A percentile compares a stretch with the other conserved stretches of the same genome.
Evolutionary conservation across 306 rosid genomes (phyloP).

Genomic region (Vicia sativa): DNA sequence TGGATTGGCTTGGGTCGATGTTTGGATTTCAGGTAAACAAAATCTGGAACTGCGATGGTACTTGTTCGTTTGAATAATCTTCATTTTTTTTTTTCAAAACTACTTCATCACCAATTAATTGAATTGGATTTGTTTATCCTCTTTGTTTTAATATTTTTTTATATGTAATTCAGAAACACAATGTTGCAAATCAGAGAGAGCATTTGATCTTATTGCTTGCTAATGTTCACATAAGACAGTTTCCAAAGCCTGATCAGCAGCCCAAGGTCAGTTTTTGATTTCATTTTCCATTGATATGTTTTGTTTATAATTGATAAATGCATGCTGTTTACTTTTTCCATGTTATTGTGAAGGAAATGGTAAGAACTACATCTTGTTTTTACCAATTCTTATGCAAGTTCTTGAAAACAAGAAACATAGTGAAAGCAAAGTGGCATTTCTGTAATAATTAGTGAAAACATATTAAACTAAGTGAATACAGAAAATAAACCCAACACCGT

Average conservation of each 20-base stretch:
- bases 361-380: slow-evolving; percentile 5
- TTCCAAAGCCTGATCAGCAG: slow-evolving; percentile 97
- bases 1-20: slow-evolving; percentile 97
- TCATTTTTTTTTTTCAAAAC: not conserved
- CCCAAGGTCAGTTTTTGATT: slow-evolving; percentile 72
- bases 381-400: slow-evolving; percentile 1
- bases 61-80: slow-evolving; percentile 18
- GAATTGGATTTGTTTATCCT: slow-evolving; percentile 7
- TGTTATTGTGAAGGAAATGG: slow-evolving; percentile 23
- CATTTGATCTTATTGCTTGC: slow-evolving; percentile 93
- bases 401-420: slow-evolving; percentile 14
- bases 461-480: slow-evolving; percentile 2
- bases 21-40: slow-evolving; percentile 89
- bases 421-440: not conserved
- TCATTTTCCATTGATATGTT: slow-evolving; percentile 3
- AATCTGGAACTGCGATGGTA: not conserved
- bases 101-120: not conserved
- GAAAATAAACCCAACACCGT: not conserved
- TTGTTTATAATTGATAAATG: not conserved
- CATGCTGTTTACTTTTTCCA: slow-evolving; percentile 3
- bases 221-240: slow-evolving; percentile 92
- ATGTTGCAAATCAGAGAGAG: slow-evolving; percentile 96
- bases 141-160: slow-evolving; percentile 26
- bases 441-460: slow-evolving; percentile 10
- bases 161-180: slow-evolving; percentile 71